Percentiles rank a stretch among this genome's conserved stretches.
Evolutionary conservation across 306 rosid species (phyloP).

Genomic region (Dicorynia guianensis): DNA sequence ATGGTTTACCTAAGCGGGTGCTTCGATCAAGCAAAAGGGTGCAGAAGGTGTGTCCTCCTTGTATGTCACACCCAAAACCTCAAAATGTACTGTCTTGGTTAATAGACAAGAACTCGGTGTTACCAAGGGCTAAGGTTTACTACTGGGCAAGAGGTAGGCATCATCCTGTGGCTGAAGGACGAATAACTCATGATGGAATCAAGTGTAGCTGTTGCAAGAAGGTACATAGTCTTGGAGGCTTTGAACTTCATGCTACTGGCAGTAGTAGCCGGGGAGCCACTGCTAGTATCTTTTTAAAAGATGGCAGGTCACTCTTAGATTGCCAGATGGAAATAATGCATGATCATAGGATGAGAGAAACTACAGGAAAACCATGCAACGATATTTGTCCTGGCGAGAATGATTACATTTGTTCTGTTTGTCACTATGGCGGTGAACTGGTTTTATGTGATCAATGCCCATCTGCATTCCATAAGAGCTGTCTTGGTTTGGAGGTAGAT

Average conservation of each 20-base stretch:
- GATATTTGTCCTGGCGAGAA: slow-evolving; percentile 47
- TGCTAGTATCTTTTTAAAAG: slow-evolving; percentile 64
- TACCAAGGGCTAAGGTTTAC: slow-evolving; percentile 76
- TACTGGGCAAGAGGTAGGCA: slow-evolving; percentile 44
- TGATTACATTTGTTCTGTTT: slow-evolving; percentile 80
- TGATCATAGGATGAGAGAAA: slow-evolving; percentile 38
- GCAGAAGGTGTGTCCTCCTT: slow-evolving; percentile 50
- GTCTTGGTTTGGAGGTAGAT: slow-evolving; percentile 79
- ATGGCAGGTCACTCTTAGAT: slow-evolving; percentile 76
- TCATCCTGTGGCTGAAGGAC: slow-evolving; percentile 52
- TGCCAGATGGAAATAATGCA: slow-evolving; percentile 58
- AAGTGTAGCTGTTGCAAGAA: slow-evolving; percentile 75
- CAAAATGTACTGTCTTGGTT: slow-evolving; percentile 77
- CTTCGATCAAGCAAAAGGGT: slow-evolving; percentile 68
- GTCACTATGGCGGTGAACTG: slow-evolving; percentile 85
- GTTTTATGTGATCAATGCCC: slow-evolving; percentile 87
- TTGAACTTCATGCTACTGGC: slow-evolving; percentile 64
- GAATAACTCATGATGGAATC: slow-evolving; percentile 74
- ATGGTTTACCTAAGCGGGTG: slow-evolving; percentile 42
- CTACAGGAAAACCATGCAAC: slow-evolving; percentile 27
- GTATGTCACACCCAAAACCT: slow-evolving; percentile 59
- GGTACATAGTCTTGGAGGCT: slow-evolving; percentile 56
- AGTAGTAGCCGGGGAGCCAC: slow-evolving; percentile 50
- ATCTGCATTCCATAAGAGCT: slow-evolving; percentile 71
- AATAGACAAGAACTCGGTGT: slow-evolving; percentile 70